Percentiles rank a stretch among this genome's conserved stretches.
phyloP scores from a whole-genome alignment of 2,329 filamentous ascomycete genomes.

The Clonostachys solani region DNA sequence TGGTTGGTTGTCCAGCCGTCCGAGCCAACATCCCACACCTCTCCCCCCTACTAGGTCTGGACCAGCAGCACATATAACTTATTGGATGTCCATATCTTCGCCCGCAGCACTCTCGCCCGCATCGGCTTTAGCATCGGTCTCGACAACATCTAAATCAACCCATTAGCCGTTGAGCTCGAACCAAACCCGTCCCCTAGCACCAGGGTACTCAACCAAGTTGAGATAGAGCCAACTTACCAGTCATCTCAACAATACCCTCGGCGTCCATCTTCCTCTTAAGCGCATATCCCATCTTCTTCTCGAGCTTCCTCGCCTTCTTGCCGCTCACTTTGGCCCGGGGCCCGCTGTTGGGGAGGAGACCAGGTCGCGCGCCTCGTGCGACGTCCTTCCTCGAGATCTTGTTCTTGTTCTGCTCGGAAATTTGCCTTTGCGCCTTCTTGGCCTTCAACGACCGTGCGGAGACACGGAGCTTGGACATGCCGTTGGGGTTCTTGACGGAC shows the following conservation, averaged over 20 bases:
- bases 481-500: conserved; percentile 56
- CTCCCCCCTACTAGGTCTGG: too few species aligned
- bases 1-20: too few species aligned
- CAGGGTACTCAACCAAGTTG: too few species aligned
- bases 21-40: too few species aligned
- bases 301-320: conserved; percentile 53
- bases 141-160: too few species aligned
- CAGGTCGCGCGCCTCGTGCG: conserved; percentile 44
- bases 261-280: conserved; percentile 46
- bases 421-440: conserved; percentile 38
- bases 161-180: too few species aligned
- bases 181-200: too few species aligned
- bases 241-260: conserved; percentile 45
- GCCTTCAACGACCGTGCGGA: conserved; percentile 38
- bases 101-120: too few species aligned
- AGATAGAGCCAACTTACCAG: conserved; percentile 23
- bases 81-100: too few species aligned
- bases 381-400: conserved; percentile 36
- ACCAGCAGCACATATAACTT: too few species aligned
- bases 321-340: conserved; percentile 44
- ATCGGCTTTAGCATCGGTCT: too few species aligned
- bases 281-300: conserved; percentile 48
- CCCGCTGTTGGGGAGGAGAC: conserved; percentile 51
- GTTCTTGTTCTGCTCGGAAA: conserved; percentile 26
- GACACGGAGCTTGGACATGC: conserved; percentile 47